A percentile compares a stretch with the other conserved stretches of the same genome.
Conservation (phyloP, 2,329 filamentous ascomycete genomes). For the Xenosphaeropsis pyriputrescens region DNA sequence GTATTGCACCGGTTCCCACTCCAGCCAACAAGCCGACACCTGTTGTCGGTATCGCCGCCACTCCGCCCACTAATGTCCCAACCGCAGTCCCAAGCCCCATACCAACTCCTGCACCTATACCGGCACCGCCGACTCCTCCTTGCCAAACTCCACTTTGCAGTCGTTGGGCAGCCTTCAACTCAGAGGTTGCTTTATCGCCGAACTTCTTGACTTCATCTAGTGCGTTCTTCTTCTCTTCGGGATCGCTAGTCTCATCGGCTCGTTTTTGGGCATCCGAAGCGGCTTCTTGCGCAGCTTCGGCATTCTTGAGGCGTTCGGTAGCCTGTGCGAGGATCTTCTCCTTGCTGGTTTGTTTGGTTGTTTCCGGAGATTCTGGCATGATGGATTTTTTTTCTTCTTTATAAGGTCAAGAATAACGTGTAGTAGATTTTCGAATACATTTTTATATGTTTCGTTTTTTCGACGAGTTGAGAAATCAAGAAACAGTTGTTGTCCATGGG, state of each 20-base stretch:
- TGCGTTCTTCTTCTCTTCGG: conserved; percentile 6
- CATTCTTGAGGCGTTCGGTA: conserved; percentile 5
- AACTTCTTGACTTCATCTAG: conserved; percentile 8
- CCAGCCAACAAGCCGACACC: conserved; percentile 4
- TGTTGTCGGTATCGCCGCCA: conserved; percentile 7
- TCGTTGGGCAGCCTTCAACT: conserved; percentile 48
- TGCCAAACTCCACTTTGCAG: conserved; percentile 14
- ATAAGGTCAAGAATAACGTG: too few relatives aligned
- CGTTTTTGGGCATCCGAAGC: conserved; percentile 2
- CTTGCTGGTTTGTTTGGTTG: conserved; percentile 2
- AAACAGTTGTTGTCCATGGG: too few relatives aligned
- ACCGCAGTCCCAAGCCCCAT: conserved; percentile 8
- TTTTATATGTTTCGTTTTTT: too few relatives aligned
- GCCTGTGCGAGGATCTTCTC: conserved; percentile 8
- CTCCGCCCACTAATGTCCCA: conserved; percentile 8
- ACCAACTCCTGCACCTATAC: conserved; percentile 10
- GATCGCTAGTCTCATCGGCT: conserved; percentile 3
- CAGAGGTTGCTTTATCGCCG: conserved; percentile 27
- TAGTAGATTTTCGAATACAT: too few relatives aligned
- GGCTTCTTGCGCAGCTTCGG: conserved; percentile 3
- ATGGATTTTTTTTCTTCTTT: too few relatives aligned
- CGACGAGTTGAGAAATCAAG: too few relatives aligned
- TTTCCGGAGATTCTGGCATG: not conserved
- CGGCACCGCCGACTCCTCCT: conserved; percentile 8
- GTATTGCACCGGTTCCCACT: conserved; percentile 7